Conservation (phyloP, 495 filamentous ascomycete species). For the Evernia prunastri region DNA sequence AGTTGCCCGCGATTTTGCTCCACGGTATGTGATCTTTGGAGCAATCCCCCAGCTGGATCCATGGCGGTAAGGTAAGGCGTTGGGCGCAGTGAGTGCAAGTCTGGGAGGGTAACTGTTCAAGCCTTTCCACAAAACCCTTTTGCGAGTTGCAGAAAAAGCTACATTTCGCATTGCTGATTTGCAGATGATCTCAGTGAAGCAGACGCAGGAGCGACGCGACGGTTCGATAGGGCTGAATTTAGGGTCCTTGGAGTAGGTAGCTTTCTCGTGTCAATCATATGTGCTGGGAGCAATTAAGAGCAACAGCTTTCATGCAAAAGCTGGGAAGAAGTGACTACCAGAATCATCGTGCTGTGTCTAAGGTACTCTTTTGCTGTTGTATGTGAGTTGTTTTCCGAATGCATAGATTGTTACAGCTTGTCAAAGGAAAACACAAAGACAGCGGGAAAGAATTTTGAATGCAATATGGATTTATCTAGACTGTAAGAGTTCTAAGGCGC, state of each 20-base stretch:
- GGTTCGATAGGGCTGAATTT: constrained; percentile 18
- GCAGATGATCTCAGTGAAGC: neutral
- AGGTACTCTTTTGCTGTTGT: neutral
- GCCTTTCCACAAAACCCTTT: neutral
- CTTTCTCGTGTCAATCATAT: too few relatives aligned
- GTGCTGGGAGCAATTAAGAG: neutral
- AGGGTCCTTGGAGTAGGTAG: neutral
- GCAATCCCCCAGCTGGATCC: neutral
- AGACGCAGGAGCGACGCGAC: constrained; percentile 10
- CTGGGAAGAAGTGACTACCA: neutral
- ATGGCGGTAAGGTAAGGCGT: constrained; percentile 2
- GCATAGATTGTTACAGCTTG: neutral
- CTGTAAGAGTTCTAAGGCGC: constrained; percentile 7
- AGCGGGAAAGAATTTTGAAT: neutral
- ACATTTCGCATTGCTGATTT: constrained; percentile 24
- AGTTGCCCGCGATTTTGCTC: constrained; percentile 48
- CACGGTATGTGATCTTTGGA: constrained; percentile 23
- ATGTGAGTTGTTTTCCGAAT: neutral
- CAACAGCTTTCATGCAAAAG: neutral
- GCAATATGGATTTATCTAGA: constrained; percentile 11
- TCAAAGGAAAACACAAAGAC: neutral
- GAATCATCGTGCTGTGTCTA: neutral
- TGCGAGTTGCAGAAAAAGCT: constrained; percentile 8
- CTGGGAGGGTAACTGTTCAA: neutral
- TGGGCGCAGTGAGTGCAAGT: neutral